These are phyloP conservation scores for Sergeia podlipaevii DNA, from an alignment of 208 protist genomes.

Conservation along the genomic window DNA sequence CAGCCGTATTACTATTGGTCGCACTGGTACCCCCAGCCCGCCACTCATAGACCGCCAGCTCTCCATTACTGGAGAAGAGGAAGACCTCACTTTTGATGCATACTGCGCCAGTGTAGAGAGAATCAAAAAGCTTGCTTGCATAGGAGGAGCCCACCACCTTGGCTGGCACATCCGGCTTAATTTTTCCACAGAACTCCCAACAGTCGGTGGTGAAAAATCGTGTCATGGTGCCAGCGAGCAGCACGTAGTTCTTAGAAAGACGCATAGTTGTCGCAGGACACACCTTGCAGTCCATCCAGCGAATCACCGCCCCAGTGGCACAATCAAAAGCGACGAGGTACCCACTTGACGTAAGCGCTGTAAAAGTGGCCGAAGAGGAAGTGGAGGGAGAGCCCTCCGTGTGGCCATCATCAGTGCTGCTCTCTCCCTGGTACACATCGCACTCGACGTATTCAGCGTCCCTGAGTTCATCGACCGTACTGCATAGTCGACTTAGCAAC, in stretches of 20 bases:
- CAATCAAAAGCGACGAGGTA: conserved; percentile 64
- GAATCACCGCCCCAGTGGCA: conserved; percentile 46
- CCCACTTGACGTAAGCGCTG: conserved; percentile 53
- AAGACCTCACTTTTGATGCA: conserved; percentile 1
- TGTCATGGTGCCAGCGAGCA: conserved; percentile 51
- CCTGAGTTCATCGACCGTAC: conserved; percentile 47
- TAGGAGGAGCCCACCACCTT: conserved; percentile 9
- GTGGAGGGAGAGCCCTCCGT: too few species aligned
- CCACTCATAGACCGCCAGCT: conserved; percentile 17
- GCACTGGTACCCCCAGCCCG: neutral
- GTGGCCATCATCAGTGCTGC: conserved; percentile 12
- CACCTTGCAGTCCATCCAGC: conserved; percentile 91
- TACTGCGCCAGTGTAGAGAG: conserved; percentile 18
- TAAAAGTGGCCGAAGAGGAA: conserved; percentile 28
- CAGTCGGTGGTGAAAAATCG: conserved; percentile 53
- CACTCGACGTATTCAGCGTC: conserved; percentile 55
- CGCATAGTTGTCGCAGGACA: conserved; percentile 31
- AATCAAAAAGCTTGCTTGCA: conserved; percentile 9
- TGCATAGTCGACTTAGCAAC: conserved; percentile 58
- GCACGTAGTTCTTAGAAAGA: conserved; percentile 22
- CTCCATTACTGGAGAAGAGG: conserved; percentile 32
- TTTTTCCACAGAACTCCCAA: conserved; percentile 80
- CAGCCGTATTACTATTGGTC: neutral
- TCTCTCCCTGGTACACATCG: conserved; percentile 6
- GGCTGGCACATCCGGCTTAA: conserved; percentile 20